Evolutionary conservation across 225 moss, liverwort and hornwort species (phyloP), one percentile per base, ranked within the genome.

Genomic region (Takakia lepidozioides): DNA sequence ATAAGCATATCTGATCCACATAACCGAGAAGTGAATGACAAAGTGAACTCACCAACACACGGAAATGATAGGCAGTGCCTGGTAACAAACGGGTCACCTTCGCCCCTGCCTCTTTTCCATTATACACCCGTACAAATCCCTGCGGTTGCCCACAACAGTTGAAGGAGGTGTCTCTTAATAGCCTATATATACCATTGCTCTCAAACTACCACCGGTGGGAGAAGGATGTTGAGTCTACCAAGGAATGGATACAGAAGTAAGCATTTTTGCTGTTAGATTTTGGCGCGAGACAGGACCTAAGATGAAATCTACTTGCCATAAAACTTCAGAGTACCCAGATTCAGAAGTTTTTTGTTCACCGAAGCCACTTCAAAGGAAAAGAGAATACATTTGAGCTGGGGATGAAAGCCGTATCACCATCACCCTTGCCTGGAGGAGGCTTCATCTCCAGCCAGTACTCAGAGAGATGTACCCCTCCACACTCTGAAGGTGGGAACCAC

Each of bases 11-110:
- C 1, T 2, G 8, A 43, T 21, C 21, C 9, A 23, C 21, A n/a
- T 24, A 7, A 4, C 16, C 5, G 6, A 8, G 4, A 24, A 8
- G 19, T 1, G 3, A 22, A n/a, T 23, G 2, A 9, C 1, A 0
- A 8, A 25, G 45, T 22, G 24, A 10, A 73, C 73, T 68, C 45
- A 73, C 73, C 68, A 68, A 52, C 26, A 68, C 56, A 48, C 73
- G 73, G 30, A 67, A 64, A 49, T 60, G 59, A 56, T 73, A 73
- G 41, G 3, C 23, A 29, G 68, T 59, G 50, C 68, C 68, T 4
- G 73, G 68, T 25, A 68, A 28, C 59, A 73, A 60, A 10, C 68
- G 67, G 43, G 51, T 59, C 42, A 64, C 73, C 48, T 68, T 73
- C 45, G 19, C 30, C 20, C 62, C 49, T 38, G 63, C 64, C 59